Evolutionary conservation across 2,329 filamentous ascomycete genomes (phyloP).

Genomic region (Ilyonectria robusta): DNA sequence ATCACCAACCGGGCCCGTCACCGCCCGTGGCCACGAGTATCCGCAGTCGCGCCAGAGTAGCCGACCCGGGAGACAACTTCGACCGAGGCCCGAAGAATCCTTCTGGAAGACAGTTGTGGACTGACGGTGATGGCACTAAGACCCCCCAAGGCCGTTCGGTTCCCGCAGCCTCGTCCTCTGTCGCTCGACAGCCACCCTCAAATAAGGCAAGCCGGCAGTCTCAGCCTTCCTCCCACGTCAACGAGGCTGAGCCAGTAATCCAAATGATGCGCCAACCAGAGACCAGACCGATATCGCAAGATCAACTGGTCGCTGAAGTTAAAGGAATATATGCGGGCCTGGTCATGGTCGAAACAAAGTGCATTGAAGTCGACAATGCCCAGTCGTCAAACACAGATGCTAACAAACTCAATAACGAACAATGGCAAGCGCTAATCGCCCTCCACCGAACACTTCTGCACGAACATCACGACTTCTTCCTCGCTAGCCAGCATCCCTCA

Average conservation of each 20-base stretch:
- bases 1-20: neutral
- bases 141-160: neutral
- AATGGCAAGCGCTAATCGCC: constrained; percentile 88
- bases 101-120: constrained; percentile 46
- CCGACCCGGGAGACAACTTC: constrained; percentile 40
- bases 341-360: constrained; percentile 89
- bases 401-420: constrained; percentile 70
- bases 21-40: neutral
- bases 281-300: constrained; percentile 79
- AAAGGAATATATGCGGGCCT: constrained; percentile 87
- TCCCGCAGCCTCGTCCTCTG: neutral
- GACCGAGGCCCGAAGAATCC: constrained; percentile 38
- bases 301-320: constrained; percentile 85
- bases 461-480: constrained; percentile 88
- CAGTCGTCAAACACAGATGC: constrained; percentile 63
- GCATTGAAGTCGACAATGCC: constrained; percentile 84
- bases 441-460: constrained; percentile 85
- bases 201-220: constrained; percentile 13
- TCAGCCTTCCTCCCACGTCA: constrained; percentile 69
- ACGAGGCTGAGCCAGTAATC: constrained; percentile 8
- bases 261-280: constrained; percentile 36
- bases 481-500: constrained; percentile 88
- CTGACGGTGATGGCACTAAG: constrained; percentile 38
- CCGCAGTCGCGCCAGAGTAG: constrained; percentile 10
- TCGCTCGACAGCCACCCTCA: neutral